Conservation (phyloP, 108 stramenopile species). For the Chaetoceros tenuissimus region DNA sequence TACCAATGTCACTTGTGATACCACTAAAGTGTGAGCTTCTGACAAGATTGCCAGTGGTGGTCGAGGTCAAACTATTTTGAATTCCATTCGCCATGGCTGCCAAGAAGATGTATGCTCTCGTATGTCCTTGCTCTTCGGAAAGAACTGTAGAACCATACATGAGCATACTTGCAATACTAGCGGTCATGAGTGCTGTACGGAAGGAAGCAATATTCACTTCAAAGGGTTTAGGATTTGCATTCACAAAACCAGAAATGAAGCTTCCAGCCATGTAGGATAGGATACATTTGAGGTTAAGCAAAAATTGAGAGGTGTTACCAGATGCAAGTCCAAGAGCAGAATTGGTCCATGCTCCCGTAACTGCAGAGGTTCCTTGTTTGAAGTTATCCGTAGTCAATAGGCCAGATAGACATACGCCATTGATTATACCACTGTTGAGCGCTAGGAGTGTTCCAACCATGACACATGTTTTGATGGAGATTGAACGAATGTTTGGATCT, state of each 20-base stretch:
- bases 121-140: constrained; percentile 1
- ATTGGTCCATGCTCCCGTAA: constrained; percentile 26
- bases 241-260: constrained; percentile 19
- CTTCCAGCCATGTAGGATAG: constrained; percentile 25
- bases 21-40: constrained; percentile 25
- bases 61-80: constrained; percentile 41
- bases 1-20: constrained; percentile 35
- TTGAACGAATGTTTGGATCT: background rate
- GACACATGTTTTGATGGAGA: background rate
- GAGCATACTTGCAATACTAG: constrained; percentile 18
- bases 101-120: constrained; percentile 16
- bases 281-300: constrained; percentile 13
- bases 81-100: constrained; percentile 30
- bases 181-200: constrained; percentile 36
- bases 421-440: constrained; percentile 29
- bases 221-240: constrained; percentile 24
- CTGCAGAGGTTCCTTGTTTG: constrained; percentile 8
- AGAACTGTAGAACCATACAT: constrained; percentile 15
- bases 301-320: constrained; percentile 8
- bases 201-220: constrained; percentile 25
- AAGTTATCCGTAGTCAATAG: constrained; percentile 5
- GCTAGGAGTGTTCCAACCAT: constrained; percentile 12
- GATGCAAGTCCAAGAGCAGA: constrained; percentile 13
- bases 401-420: constrained; percentile 32
- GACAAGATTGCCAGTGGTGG: constrained; percentile 32